phyloP scores from a whole-genome alignment of 177 flowering plant species.

The Vitis hybrid region DNA sequence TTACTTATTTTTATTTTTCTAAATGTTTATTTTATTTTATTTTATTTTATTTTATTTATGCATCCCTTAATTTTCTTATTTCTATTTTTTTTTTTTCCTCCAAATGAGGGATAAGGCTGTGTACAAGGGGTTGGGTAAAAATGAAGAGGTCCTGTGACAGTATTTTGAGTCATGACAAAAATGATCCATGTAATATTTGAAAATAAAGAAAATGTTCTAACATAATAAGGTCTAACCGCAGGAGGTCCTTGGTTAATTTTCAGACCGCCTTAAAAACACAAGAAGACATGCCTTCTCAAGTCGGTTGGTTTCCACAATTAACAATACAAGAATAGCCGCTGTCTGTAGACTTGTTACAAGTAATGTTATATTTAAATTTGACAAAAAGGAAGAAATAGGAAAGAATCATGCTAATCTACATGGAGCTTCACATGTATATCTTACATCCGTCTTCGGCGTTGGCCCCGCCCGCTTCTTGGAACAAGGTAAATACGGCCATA shows the following conservation, averaged over 20 bases:
- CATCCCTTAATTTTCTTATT: no score
- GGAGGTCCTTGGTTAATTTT: no score
- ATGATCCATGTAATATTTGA: no score
- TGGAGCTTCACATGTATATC: background rate
- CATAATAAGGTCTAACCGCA: background rate
- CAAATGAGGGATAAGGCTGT: no score
- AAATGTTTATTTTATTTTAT: no score
- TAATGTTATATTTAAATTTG: background rate
- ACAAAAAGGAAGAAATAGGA: background rate
- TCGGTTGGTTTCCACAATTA: background rate
- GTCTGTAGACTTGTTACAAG: background rate
- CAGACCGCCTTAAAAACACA: no score
- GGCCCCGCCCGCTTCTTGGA: slow-evolving; percentile 28
- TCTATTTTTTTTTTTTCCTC: no score
- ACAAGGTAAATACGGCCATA: slow-evolving; percentile 88
- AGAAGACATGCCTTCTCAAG: background rate
- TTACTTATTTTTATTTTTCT: no score
- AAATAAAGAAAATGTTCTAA: background rate
- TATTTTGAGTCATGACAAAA: no score
- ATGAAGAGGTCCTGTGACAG: no score
- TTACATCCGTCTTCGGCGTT: slow-evolving; percentile 39
- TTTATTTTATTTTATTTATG: no score
- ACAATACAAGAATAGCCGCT: background rate
- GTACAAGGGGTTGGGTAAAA: no score
- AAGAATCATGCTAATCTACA: slow-evolving; percentile 26